A percentile compares a stretch with the other conserved stretches of the same genome.
Conservation (phyloP, 345 rosid genomes). For the Pugionium cornutum region DNA sequence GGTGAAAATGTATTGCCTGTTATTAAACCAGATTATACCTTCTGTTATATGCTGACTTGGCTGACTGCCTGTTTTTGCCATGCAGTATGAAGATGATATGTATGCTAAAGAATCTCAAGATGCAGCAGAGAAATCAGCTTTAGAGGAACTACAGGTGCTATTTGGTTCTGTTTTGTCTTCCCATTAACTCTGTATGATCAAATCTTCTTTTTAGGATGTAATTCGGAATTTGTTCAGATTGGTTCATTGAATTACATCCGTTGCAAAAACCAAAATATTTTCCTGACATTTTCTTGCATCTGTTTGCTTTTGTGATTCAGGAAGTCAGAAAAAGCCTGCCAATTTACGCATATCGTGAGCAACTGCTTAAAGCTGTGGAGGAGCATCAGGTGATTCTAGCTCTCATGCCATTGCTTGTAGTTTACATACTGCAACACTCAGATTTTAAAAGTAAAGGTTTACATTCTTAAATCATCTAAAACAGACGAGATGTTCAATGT, state of each 20-base stretch:
- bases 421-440: constrained; percentile 2
- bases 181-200: constrained; percentile 6
- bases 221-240: constrained; percentile 7
- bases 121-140: constrained; percentile 59
- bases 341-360: constrained; percentile 77
- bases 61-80: constrained; percentile 16
- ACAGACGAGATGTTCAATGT: constrained; percentile 7
- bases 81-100: constrained; percentile 57
- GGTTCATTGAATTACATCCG: neutral
- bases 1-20: constrained; percentile 71
- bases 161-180: constrained; percentile 5
- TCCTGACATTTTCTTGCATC: constrained; percentile 8
- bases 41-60: constrained; percentile 23
- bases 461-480: neutral
- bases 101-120: constrained; percentile 47
- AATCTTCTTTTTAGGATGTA: constrained; percentile 17
- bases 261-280: constrained; percentile 12
- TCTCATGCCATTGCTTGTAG: constrained; percentile 6
- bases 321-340: constrained; percentile 87
- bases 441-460: neutral
- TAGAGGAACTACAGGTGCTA: constrained; percentile 80
- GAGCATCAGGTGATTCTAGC: constrained; percentile 64
- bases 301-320: constrained; percentile 43
- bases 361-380: constrained; percentile 72
- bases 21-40: constrained; percentile 14